Base-by-base conservation (phyloP, 1,284 basidiomycete genomes). In the Ganoderma sinense region DNA sequence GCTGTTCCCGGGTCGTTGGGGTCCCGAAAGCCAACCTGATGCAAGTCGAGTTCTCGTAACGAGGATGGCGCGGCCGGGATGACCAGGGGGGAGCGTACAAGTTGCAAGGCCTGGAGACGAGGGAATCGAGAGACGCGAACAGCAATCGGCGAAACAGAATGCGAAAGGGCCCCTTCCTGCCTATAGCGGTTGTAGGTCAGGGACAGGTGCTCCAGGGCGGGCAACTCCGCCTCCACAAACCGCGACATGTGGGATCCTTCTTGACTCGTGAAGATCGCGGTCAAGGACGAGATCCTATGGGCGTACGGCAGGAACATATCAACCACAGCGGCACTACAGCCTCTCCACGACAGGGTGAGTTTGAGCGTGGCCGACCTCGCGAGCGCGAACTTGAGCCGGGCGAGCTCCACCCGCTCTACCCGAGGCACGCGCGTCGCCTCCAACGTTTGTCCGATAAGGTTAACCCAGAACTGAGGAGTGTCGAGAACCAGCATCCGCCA, bases 391-490 rank as follows among this genome's bases (percentile, higher is more conserved):
- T 48, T 48, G 45, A 48, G 45, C 20, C 5, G 20, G 45, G 20
- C 45, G 7, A 48, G n/a, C 20, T n/a, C 45, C 45, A 48, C 8
- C 7, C 6, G 45, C n/a, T n/a, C n/a, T n/a, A n/a, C n/a, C n/a
- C n/a, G n/a, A 23, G n/a, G n/a, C 23, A 48, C 3, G 20, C 10
- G 2, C 6, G 45, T 48, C 4, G n/a, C 45, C 20, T 48, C 45
- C 45, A 23, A 10, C n/a, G 7, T 20, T 10, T 48, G 45, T n/a
- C 7, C 26, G 11, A 55, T 16, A 4, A 55, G 53, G 5, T 55
- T 45, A 10, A 41, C 26, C 62, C 62, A 63, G 62, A 48, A 63
- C 26, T 20, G 62, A 31, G 62, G 62, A 26, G 62, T 48, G 18
- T 36, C 18, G 41, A 31, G 26, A 16, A 51, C 43, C 29, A 63